Evolutionary conservation across 257 asterid genomes (phyloP).

Genomic region (Jasminum sambac): DNA sequence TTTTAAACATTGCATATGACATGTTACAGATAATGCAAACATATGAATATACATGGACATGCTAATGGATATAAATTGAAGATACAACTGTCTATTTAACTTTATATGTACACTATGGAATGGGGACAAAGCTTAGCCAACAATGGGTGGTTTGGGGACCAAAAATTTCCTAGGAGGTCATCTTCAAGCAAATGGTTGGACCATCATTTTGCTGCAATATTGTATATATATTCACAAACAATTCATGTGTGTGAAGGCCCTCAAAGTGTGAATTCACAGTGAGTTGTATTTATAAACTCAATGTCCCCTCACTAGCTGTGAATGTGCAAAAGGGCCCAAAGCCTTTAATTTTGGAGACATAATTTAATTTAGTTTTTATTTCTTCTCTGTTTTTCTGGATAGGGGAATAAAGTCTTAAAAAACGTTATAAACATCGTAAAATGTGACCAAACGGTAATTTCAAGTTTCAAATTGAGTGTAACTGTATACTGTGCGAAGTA

Average conservation of each 20-base stretch:
- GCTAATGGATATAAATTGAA: too few species aligned
- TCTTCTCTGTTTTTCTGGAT: too few species aligned
- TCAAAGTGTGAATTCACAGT: neutral
- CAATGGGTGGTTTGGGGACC: slow-evolving; percentile 21
- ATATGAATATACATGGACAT: too few species aligned
- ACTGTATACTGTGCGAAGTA: too few species aligned
- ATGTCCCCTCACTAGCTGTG: neutral
- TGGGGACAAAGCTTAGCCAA: slow-evolving; percentile 11
- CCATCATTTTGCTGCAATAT: slow-evolving; percentile 20
- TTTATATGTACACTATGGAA: neutral
- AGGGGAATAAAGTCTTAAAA: too few species aligned
- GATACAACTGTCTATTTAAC: neutral
- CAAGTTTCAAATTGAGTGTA: too few species aligned
- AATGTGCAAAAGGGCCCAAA: neutral
- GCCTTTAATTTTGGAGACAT: neutral
- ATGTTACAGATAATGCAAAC: too few species aligned
- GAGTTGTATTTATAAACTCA: neutral
- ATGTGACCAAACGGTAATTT: too few species aligned
- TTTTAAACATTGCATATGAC: too few species aligned
- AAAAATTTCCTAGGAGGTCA: slow-evolving; percentile 11
- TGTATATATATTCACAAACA: slow-evolving; percentile 12
- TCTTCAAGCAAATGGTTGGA: slow-evolving; percentile 35
- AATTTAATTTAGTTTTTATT: neutral
- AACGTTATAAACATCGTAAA: too few species aligned
- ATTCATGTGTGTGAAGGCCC: slow-evolving; percentile 28